Base-by-base conservation (phyloP, 2,329 filamentous ascomycete genomes). In the Cladophialophora carrionii region DNA sequence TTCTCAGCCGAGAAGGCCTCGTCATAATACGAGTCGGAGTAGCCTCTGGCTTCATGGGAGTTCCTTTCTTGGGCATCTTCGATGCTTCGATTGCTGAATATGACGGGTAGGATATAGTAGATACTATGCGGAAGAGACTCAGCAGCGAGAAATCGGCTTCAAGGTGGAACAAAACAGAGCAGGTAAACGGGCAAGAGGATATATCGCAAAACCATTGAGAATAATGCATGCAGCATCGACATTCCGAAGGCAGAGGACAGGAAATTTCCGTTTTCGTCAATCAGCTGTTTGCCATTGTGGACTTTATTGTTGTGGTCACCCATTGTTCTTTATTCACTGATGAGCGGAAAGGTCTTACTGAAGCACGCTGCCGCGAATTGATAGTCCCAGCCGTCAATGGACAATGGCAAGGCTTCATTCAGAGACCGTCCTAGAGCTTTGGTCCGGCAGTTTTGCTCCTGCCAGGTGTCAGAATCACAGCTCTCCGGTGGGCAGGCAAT, bases 341-440 rank as follows among this genome's bases (percentile, higher is more conserved):
- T 37, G 41, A 26, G 54, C 54, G 31, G 26, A 29, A 26, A 20
- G 5, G 17, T 12, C 29, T 22, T 14, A n/a, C 26, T 17, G 24
- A 43, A 34, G 48, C 32, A 26, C 7, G 24, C 17, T 24, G 22
- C 17, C 59, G 51, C 31, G 20, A 51, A 34, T 37, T 17, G 20
- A 10, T 8, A n/a, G 17, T 43, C 37, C 37, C 5, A 20, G 5
- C 8, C 37, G 3, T 43, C 37, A 43, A n/a, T 43, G 6, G 37
- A 43, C 37, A 43, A 43, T n/a, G 37, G 17, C 4, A 43, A 43
- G 37, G 37, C 37, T 20, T 43, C 37, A 43, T n/a, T n/a, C 17
- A 51, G 9, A 7, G 20, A 14, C 8, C 48, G 24, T n/a, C 56
- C 61, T 62, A 69, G 52, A 68, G 68, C 63, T 69, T 68, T 20